Base-by-base conservation (phyloP, 257 asterid species). In the Petunia secreta region DNA sequence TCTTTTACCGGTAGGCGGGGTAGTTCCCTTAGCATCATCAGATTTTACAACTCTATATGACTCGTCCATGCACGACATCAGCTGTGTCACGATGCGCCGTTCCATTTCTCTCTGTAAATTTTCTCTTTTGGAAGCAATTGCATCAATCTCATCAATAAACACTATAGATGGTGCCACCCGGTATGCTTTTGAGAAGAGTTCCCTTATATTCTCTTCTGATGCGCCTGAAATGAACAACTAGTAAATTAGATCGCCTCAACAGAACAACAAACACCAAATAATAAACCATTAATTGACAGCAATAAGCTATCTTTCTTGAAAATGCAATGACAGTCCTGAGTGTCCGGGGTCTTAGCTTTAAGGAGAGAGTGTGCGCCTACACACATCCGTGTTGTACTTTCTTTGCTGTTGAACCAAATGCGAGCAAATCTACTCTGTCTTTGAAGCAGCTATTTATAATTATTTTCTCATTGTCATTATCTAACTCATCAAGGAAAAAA, bases 141-240 rank as follows among this genome's bases (percentile, higher is more conserved):
- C 92, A 84, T 95, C 99, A 37, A 95, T 95, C 85, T 95, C 99
- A 71, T 95, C 98, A 74, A 95, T 93, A 86, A 95, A 95, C 67
- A 95, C 94, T 67, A 95, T 91, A n/a, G 99, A 95, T 15, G 98
- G 98, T 38, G 94, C 93, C 14, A 97, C 93, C 85, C 93, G 86
- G 75, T 91, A 77, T 74, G 99, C 98, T 80, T 93, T 90, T 8
- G 89, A 75, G 86, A 95, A 95, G 81, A 95, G 86, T 69, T 91
- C 95, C 37, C 97, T 83, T 54, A 93, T 89, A 80, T 91, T 95
- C 84, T 91, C 98, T 86, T 93, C 99, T 2, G 99, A 93, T 65
- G 94, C 94, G 71, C 98, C 99, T 93, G 84, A 71, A 86, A 66
- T 2, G 43, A 66, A 75, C 71, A 81, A 9, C 80, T 34, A 6